A percentile compares a stretch with the other conserved stretches of the same genome.
Conservation (phyloP, 305 asterid species). For the Fraxinus platypoda region DNA sequence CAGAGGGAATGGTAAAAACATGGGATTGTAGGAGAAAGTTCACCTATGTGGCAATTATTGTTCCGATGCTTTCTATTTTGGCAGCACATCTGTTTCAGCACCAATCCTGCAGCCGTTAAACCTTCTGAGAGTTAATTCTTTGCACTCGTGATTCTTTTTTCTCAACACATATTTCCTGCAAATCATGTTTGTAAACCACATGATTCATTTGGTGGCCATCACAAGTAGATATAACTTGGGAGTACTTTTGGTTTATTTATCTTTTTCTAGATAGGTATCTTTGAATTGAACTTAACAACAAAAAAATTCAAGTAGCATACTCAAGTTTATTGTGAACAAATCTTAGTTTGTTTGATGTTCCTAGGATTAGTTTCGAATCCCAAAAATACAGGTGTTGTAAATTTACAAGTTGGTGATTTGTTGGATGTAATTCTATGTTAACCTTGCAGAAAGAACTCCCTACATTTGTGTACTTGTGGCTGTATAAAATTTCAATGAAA, state of each 20-base stretch:
- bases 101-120: constrained; percentile 10
- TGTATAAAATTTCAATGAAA: background rate
- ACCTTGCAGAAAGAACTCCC: background rate
- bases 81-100: constrained; percentile 35
- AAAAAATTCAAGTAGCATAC: background rate
- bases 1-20: constrained; percentile 21
- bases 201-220: background rate
- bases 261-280: background rate
- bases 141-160: background rate
- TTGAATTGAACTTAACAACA: background rate
- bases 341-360: background rate
- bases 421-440: background rate
- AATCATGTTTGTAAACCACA: background rate
- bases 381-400: background rate
- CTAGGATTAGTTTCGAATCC: background rate
- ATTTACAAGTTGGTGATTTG: background rate
- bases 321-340: background rate
- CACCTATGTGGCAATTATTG: constrained; percentile 28
- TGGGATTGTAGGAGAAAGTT: constrained; percentile 23
- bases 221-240: too few species aligned
- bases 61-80: constrained; percentile 41
- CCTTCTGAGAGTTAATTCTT: constrained; percentile 19
- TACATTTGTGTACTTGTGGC: background rate
- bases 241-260: background rate
- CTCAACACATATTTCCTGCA: background rate